Conservation (phyloP, 2,329 filamentous ascomycete species). For the Diaporthe sp. region DNA sequence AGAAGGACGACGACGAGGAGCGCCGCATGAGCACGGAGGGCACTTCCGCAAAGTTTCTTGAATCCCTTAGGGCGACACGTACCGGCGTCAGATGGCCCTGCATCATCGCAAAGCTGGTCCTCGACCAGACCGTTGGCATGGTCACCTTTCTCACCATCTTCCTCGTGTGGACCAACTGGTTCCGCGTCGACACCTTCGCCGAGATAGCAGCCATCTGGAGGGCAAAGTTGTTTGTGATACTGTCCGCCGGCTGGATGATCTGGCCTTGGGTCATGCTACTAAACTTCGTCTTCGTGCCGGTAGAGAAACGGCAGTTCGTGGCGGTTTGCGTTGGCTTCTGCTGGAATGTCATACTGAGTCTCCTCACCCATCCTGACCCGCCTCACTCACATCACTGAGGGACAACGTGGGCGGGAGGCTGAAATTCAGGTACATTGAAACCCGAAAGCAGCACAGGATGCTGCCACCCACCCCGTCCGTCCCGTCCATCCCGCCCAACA, state of each 20-base stretch:
- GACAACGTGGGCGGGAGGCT: neutral
- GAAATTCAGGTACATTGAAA: neutral
- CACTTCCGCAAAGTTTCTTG: constrained; percentile 28
- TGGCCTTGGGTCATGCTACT: constrained; percentile 41
- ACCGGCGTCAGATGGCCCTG: constrained; percentile 39
- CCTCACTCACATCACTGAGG: constrained; percentile 31
- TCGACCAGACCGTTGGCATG: constrained; percentile 42
- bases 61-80: constrained; percentile 25
- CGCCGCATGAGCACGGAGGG: constrained; percentile 34
- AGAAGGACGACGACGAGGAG: constrained; percentile 36
- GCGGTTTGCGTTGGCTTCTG: constrained; percentile 41
- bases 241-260: constrained; percentile 40
- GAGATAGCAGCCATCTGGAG: constrained; percentile 36
- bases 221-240: constrained; percentile 38
- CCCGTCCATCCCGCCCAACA: neutral
- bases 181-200: constrained; percentile 36
- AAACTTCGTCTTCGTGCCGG: constrained; percentile 41
- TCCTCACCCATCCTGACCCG: constrained; percentile 33
- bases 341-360: constrained; percentile 42
- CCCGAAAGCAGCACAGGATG: neutral
- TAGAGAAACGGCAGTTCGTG: constrained; percentile 40
- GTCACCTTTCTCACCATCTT: constrained; percentile 38
- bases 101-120: constrained; percentile 38
- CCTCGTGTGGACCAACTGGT: constrained; percentile 40
- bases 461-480: neutral